These are phyloP conservation scores for Neofusicoccum parvum DNA, from an alignment of 2,329 filamentous ascomycete species.

Conservation along the genomic window DNA sequence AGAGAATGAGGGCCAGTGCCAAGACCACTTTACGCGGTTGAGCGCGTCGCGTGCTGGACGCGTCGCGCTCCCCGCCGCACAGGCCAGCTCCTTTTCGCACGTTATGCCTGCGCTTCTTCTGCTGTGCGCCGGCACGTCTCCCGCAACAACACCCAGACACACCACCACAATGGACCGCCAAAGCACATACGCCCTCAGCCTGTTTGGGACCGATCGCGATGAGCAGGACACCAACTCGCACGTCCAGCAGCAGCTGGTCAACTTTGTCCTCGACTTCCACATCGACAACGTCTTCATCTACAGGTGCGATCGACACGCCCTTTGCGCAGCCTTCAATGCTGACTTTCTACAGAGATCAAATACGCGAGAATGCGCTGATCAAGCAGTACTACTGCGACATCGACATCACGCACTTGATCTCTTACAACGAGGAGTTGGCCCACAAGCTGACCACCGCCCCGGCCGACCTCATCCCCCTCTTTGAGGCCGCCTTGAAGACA, in stretches of 20 bases:
- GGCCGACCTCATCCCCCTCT: constrained; percentile 88
- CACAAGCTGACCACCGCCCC: constrained; percentile 88
- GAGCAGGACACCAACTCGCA: constrained; percentile 38
- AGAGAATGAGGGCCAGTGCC: background rate
- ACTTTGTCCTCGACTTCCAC: constrained; percentile 91
- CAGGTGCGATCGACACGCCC: constrained; percentile 58
- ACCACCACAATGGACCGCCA: constrained; percentile 73
- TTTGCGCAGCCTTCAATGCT: constrained; percentile 30
- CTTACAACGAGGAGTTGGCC: constrained; percentile 92
- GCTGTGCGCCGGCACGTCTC: background rate
- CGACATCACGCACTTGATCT: constrained; percentile 93
- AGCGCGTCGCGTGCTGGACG: background rate
- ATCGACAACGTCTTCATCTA: constrained; percentile 95
- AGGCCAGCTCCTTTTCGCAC: constrained; percentile 7
- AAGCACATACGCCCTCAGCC: constrained; percentile 81
- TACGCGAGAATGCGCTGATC: constrained; percentile 89
- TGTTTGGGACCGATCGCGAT: constrained; percentile 58
- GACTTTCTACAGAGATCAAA: constrained; percentile 71
- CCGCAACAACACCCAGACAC: constrained; percentile 5
- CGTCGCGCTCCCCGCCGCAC: background rate
- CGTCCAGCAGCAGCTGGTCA: constrained; percentile 77
- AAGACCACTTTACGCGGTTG: constrained; percentile 24
- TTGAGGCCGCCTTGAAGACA: constrained; percentile 84
- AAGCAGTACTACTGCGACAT: constrained; percentile 97
- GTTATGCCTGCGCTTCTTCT: constrained; percentile 21